Percentiles rank a stretch among this genome's conserved stretches.
These are phyloP conservation scores for Micractinium conductrix DNA, from an alignment of 139 green algal species.

Conservation along the genomic window DNA sequence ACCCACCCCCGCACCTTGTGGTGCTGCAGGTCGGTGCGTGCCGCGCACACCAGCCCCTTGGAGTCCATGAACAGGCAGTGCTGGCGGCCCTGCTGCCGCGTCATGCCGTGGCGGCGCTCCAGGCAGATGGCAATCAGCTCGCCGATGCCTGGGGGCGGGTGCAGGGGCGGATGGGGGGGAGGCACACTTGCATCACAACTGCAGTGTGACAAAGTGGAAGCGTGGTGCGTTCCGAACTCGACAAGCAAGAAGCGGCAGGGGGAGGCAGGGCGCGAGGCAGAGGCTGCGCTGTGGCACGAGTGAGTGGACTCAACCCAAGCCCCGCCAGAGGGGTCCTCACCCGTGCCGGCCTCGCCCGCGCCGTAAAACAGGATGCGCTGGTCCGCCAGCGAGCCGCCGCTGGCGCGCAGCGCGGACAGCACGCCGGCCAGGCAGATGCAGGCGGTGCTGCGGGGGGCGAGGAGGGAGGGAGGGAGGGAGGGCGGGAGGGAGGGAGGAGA, in stretches of 20 bases:
- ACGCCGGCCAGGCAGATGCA: conserved; percentile 82
- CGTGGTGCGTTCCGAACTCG: background rate
- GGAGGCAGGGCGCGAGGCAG: too few relatives aligned
- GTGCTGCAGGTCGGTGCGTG: conserved; percentile 61
- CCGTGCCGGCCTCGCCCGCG: conserved; percentile 78
- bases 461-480: conserved; percentile 48
- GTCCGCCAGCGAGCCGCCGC: conserved; percentile 50
- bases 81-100: conserved; percentile 52
- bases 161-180: background rate
- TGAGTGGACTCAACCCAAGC: too few relatives aligned
- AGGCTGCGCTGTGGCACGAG: too few relatives aligned
- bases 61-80: conserved; percentile 81
- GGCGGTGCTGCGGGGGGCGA: conserved; percentile 80
- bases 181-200: background rate
- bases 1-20: too few relatives aligned
- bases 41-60: conserved; percentile 73
- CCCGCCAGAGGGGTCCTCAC: too few relatives aligned
- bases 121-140: conserved; percentile 69
- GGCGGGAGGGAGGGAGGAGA: too few relatives aligned
- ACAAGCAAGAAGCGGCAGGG: too few relatives aligned
- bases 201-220: background rate
- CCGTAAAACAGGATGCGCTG: conserved; percentile 80
- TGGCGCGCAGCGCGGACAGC: conserved; percentile 70
- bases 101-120: conserved; percentile 53
- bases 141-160: conserved; percentile 55